phyloP scores from a whole-genome alignment of 306 rosid genomes.

The Cyamopsis tetragonoloba region DNA sequence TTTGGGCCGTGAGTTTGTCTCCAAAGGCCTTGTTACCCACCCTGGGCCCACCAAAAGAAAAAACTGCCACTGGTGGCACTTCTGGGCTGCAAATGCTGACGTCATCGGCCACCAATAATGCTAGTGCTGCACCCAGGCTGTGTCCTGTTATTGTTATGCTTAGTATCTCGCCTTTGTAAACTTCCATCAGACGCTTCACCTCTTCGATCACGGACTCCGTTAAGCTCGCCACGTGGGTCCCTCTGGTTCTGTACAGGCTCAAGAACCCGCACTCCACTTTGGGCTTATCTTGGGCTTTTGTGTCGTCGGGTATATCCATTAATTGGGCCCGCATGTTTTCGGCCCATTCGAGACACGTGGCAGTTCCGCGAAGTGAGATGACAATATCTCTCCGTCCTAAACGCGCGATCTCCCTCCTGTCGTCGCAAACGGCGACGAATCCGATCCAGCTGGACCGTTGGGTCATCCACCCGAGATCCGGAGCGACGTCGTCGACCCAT shows the following conservation, averaged over 20 bases:
- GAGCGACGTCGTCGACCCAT: slow-evolving; percentile 74
- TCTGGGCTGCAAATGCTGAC: slow-evolving; percentile 29
- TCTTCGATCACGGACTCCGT: slow-evolving; percentile 67
- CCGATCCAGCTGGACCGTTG: slow-evolving; percentile 93
- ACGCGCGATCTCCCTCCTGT: slow-evolving; percentile 61
- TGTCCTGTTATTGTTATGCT: slow-evolving; percentile 89
- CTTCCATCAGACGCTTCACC: slow-evolving; percentile 52
- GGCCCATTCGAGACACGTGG: slow-evolving; percentile 93
- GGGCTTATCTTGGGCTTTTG: slow-evolving; percentile 4
- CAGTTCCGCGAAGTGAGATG: slow-evolving; percentile 86
- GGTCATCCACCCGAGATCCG: slow-evolving; percentile 96
- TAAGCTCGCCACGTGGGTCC: slow-evolving; percentile 69
- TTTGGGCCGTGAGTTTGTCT: slow-evolving; percentile 34
- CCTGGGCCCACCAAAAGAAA: slow-evolving; percentile 90
- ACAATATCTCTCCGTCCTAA: slow-evolving; percentile 82
- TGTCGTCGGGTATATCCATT: neutral
- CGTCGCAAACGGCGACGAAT: slow-evolving; percentile 82
- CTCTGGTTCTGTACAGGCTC: slow-evolving; percentile 60
- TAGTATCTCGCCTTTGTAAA: slow-evolving; percentile 56
- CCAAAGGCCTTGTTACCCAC: slow-evolving; percentile 70
- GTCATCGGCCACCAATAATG: slow-evolving; percentile 72
- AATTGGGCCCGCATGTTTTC: slow-evolving; percentile 79
- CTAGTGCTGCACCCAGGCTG: slow-evolving; percentile 85
- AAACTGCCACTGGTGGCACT: slow-evolving; percentile 69
- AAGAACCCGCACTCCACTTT: slow-evolving; percentile 84